Evolutionary conservation across 495 filamentous ascomycete species (phyloP).

Genomic region (Penicillium roqueforti): DNA sequence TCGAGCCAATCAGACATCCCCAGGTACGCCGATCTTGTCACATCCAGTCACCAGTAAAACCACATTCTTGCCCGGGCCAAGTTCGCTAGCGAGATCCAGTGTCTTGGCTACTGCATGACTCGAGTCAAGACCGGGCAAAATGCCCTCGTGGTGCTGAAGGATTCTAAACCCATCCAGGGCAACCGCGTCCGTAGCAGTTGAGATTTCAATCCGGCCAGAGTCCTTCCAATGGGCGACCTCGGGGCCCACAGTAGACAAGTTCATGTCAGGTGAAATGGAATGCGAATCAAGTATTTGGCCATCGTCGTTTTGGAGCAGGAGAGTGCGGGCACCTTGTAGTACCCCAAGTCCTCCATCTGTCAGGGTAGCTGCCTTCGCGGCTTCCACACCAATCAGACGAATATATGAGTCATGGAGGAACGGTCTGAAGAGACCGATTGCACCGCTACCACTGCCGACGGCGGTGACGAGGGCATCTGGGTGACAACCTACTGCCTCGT

Average conservation of each 20-base stretch:
- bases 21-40: constrained; percentile 17
- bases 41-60: constrained; percentile 34
- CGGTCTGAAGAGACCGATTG: constrained; percentile 30
- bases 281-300: constrained; percentile 31
- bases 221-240: constrained; percentile 36
- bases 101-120: constrained; percentile 30
- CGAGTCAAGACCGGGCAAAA: constrained; percentile 30
- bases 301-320: constrained; percentile 30
- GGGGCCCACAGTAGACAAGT: constrained; percentile 31
- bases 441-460: constrained; percentile 27
- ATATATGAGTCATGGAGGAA: constrained; percentile 20
- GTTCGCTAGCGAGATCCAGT: constrained; percentile 25
- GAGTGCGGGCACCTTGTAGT: constrained; percentile 31
- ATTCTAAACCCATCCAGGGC: constrained; percentile 33
- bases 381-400: constrained; percentile 29
- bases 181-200: constrained; percentile 29
- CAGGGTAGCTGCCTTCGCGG: constrained; percentile 23
- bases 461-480: constrained; percentile 30
- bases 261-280: constrained; percentile 35
- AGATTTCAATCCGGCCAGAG: constrained; percentile 26
- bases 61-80: constrained; percentile 32
- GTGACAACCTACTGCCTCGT: constrained; percentile 15
- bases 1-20: constrained; percentile 8
- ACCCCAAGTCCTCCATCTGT: constrained; percentile 28
- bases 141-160: constrained; percentile 29